Evolutionary conservation across 2,329 filamentous ascomycete species (phyloP).

Genomic region (Hypoxylon sp.): DNA sequence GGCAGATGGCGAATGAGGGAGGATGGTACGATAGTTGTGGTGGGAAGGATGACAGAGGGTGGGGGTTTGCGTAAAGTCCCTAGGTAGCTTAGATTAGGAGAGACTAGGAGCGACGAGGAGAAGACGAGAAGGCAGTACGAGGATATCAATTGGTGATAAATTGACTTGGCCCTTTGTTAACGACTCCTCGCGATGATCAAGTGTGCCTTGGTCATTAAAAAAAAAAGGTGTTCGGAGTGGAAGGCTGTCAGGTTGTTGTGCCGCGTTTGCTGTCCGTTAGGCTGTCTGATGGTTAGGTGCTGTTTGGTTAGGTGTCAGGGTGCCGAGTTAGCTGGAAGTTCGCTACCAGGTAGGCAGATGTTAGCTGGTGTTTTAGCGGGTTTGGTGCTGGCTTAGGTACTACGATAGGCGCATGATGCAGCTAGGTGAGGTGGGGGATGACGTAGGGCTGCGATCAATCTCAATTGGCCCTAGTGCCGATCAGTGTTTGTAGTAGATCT

Average conservation of each 20-base stretch:
- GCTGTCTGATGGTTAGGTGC: neutral
- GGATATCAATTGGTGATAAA: conserved; percentile 6
- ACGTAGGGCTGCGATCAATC: conserved; percentile 33
- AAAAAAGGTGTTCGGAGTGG: neutral
- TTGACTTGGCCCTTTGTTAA: conserved; percentile 18
- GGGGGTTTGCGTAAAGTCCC: neutral
- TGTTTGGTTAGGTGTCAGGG: too few species aligned
- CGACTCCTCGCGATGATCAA: neutral
- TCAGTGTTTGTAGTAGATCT: too few species aligned
- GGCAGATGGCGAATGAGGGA: conserved; percentile 6
- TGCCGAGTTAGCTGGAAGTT: too few species aligned
- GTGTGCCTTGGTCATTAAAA: neutral
- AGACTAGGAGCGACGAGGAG: neutral
- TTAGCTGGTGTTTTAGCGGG: neutral
- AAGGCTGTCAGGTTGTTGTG: neutral
- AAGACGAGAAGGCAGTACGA: neutral
- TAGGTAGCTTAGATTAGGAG: neutral
- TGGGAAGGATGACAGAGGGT: neutral
- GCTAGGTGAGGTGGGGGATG: conserved; percentile 32
- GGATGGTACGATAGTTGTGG: conserved; percentile 5
- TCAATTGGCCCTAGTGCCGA: conserved; percentile 26
- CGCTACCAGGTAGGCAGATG: too few species aligned
- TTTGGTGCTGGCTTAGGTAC: neutral
- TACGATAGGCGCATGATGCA: conserved; percentile 1
- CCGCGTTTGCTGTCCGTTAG: neutral